phyloP scores from a whole-genome alignment of 2,329 filamentous ascomycete genomes.

The Monilinia polystroma region DNA sequence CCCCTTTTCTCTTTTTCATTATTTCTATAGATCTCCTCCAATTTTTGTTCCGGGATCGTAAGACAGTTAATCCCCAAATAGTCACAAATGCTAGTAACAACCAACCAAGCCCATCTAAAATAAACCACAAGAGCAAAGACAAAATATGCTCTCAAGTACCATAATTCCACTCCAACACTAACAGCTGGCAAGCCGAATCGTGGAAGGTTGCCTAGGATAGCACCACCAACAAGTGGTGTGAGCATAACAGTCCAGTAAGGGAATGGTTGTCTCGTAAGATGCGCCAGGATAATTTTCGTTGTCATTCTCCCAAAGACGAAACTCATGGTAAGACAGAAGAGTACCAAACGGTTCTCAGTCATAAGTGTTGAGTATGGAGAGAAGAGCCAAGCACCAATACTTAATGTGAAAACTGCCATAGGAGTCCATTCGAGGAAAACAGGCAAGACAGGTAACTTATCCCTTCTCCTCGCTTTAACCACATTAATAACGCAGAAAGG shows the following conservation, averaged over 20 bases:
- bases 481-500: constrained; percentile 91
- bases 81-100: constrained; percentile 86
- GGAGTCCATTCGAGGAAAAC: constrained; percentile 94
- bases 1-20: constrained; percentile 29
- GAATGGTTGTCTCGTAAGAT: constrained; percentile 89
- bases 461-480: constrained; percentile 67
- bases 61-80: constrained; percentile 93
- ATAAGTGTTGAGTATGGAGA: constrained; percentile 83
- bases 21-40: constrained; percentile 27
- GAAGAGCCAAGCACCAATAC: constrained; percentile 80
- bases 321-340: constrained; percentile 92
- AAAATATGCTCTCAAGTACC: constrained; percentile 83
- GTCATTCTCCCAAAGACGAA: constrained; percentile 98
- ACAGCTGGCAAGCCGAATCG: constrained; percentile 68
- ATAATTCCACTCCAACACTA: constrained; percentile 65
- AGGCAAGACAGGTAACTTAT: constrained; percentile 72
- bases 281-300: constrained; percentile 97
- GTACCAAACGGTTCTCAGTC: constrained; percentile 79
- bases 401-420: constrained; percentile 75
- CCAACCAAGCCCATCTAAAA: constrained; percentile 87
- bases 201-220: constrained; percentile 79
- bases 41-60: constrained; percentile 69
- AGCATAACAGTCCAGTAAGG: constrained; percentile 96
- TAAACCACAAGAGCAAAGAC: constrained; percentile 82
- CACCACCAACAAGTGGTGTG: constrained; percentile 80